phyloP scores from a whole-genome alignment of 495 filamentous ascomycete species.

The Lasiosphaeria miniovina region DNA sequence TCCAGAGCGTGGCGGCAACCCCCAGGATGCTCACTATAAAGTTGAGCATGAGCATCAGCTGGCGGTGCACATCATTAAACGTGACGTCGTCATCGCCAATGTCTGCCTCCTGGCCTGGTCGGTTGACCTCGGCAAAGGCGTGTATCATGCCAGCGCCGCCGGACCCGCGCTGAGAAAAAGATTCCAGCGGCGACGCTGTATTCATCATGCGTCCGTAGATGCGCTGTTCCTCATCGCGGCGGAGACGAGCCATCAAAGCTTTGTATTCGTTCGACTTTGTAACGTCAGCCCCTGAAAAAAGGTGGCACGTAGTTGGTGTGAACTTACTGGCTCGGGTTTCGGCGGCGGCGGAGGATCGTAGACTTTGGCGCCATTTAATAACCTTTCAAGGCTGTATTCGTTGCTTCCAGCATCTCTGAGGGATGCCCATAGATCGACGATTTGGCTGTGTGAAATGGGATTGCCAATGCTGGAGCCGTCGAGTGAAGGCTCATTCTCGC shows the following conservation, averaged over 20 bases:
- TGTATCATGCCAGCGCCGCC: constrained; percentile 41
- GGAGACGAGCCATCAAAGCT: constrained; percentile 80
- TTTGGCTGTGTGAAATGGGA: constrained; percentile 75
- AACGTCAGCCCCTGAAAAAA: constrained; percentile 19
- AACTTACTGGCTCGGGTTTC: constrained; percentile 72
- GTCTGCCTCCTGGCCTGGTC: constrained; percentile 36
- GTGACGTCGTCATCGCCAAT: constrained; percentile 55
- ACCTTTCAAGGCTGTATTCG: constrained; percentile 52
- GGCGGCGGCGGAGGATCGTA: constrained; percentile 74
- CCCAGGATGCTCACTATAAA: constrained; percentile 70
- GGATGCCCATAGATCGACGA: constrained; percentile 64
- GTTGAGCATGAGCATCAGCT: constrained; percentile 71
- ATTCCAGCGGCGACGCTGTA: constrained; percentile 52
- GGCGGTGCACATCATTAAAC: constrained; percentile 68
- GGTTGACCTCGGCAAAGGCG: constrained; percentile 50
- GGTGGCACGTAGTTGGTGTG: not conserved
- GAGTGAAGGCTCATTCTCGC: constrained; percentile 39
- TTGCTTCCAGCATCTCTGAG: constrained; percentile 38
- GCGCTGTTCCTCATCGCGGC: constrained; percentile 71
- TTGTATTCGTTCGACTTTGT: constrained; percentile 79
- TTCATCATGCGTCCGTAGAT: constrained; percentile 75
- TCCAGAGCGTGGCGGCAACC: constrained; percentile 69
- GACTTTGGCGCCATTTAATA: constrained; percentile 69
- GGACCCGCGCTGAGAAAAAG: constrained; percentile 59
- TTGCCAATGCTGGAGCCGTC: constrained; percentile 52